These are phyloP conservation scores for Wickerhamomyces sp. DNA, from an alignment of 1,139 yeast genomes.

Conservation along the genomic window DNA sequence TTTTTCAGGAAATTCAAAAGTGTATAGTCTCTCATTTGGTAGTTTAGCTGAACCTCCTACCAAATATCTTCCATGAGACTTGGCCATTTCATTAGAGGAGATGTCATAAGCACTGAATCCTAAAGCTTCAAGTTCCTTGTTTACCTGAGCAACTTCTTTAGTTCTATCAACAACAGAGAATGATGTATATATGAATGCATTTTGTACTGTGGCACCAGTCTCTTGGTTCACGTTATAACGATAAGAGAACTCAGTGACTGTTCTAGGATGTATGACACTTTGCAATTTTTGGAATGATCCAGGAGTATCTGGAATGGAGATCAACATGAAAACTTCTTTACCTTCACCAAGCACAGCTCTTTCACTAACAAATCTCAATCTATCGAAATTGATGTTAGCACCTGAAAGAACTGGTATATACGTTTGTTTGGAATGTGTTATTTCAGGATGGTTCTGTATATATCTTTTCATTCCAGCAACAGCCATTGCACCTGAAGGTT, in stretches of 20 bases:
- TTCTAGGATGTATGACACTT: slow-evolving; percentile 73
- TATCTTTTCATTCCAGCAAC: slow-evolving; percentile 94
- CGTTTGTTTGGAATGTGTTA: slow-evolving; percentile 66
- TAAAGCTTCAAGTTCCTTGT: slow-evolving; percentile 37
- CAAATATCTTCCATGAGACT: slow-evolving; percentile 90
- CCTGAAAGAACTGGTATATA: slow-evolving; percentile 89
- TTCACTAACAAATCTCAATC: slow-evolving; percentile 94
- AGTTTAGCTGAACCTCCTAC: slow-evolving; percentile 83
- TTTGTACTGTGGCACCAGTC: slow-evolving; percentile 29
- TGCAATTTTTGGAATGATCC: slow-evolving; percentile 84
- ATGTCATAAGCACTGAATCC: slow-evolving; percentile 76
- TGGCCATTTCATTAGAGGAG: slow-evolving; percentile 90
- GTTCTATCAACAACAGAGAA: slow-evolving; percentile 76
- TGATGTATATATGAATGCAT: slow-evolving; percentile 82
- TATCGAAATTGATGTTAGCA: slow-evolving; percentile 97
- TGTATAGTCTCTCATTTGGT: slow-evolving; percentile 67
- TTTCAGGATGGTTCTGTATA: slow-evolving; percentile 57
- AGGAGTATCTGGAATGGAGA: slow-evolving; percentile 86
- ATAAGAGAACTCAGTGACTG: slow-evolving; percentile 91
- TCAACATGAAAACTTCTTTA: slow-evolving; percentile 86
- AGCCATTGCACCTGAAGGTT: slow-evolving; percentile 94
- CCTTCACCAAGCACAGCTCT: slow-evolving; percentile 98
- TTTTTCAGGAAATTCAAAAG: slow-evolving; percentile 95
- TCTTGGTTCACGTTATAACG: slow-evolving; percentile 47
- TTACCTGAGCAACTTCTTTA: slow-evolving; percentile 45